These are phyloP conservation scores for Penicillium sp. DNA, from an alignment of 2,329 filamentous ascomycete genomes.

Conservation along the genomic window DNA sequence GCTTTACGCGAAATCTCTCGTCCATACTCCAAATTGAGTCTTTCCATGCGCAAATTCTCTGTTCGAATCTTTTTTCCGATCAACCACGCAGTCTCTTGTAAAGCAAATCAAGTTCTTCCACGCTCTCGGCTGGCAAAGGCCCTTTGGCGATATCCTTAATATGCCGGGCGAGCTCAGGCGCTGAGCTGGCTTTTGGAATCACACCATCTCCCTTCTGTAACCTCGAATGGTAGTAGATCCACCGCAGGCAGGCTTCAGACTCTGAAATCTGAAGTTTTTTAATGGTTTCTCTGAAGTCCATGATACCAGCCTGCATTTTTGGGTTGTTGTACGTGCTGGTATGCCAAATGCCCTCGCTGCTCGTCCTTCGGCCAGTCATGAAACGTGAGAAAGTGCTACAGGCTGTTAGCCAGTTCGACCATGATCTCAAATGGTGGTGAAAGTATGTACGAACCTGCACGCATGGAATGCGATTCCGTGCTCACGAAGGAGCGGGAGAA, in stretches of 20 bases:
- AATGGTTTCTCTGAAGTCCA: not conserved
- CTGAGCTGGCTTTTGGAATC: conserved; percentile 37
- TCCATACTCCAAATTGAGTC: not conserved
- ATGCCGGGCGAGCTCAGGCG: conserved; percentile 33
- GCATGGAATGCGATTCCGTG: too few relatives aligned
- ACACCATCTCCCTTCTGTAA: conserved; percentile 30
- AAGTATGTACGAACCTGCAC: too few relatives aligned
- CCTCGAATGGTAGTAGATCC: conserved; percentile 34
- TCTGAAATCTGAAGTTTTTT: not conserved
- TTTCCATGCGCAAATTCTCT: not conserved
- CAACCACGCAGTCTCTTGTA: not conserved
- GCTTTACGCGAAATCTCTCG: conserved; percentile 1
- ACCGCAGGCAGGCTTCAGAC: conserved; percentile 26
- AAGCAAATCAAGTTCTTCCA: conserved; percentile 12
- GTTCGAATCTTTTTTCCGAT: not conserved
- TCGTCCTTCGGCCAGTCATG: too few relatives aligned
- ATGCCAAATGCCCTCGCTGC: too few relatives aligned
- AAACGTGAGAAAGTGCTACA: too few relatives aligned
- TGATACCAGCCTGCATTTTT: not conserved
- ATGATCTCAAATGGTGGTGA: too few relatives aligned
- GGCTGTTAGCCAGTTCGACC: too few relatives aligned
- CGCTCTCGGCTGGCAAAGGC: conserved; percentile 27
- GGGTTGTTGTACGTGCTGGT: not conserved
- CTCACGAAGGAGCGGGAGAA: too few relatives aligned
- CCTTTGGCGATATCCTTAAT: conserved; percentile 31